phyloP scores from a whole-genome alignment of 176 grass and related monocot genomes.

The Lolium perenne region DNA sequence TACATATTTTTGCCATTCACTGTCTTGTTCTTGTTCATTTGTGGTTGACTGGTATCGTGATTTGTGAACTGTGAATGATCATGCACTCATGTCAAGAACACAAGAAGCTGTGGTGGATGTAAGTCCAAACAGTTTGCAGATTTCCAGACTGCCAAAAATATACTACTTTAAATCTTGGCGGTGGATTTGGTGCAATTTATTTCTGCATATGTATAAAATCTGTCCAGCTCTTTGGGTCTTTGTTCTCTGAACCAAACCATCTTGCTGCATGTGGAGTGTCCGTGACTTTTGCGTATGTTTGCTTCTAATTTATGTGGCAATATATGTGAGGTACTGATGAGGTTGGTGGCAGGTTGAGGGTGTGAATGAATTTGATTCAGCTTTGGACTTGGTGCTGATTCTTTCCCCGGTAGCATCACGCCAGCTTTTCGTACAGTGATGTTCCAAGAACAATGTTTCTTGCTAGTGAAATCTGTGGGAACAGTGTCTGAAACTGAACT shows the following conservation, averaged over 20 bases:
- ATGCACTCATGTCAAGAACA: slow-evolving; percentile 28
- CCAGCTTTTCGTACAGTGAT: background rate
- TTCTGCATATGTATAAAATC: slow-evolving; percentile 20
- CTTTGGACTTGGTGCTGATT: background rate
- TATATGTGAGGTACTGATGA: background rate
- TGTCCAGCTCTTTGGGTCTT: slow-evolving; percentile 20
- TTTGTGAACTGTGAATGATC: slow-evolving; percentile 40
- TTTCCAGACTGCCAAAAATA: slow-evolving; percentile 28
- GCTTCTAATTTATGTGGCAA: slow-evolving; percentile 43
- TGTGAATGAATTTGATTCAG: slow-evolving; percentile 31
- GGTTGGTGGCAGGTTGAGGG: background rate
- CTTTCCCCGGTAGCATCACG: slow-evolving; percentile 25
- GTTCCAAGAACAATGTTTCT: background rate
- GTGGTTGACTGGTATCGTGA: slow-evolving; percentile 5
- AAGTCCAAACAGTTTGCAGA: slow-evolving; percentile 29
- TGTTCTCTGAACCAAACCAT: slow-evolving; percentile 48
- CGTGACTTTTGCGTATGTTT: background rate
- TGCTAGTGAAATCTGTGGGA: background rate
- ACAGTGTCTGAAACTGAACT: background rate
- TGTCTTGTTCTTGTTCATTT: slow-evolving; percentile 49
- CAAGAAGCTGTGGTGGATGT: slow-evolving; percentile 41
- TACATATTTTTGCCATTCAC: slow-evolving; percentile 31
- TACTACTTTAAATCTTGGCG: slow-evolving; percentile 34
- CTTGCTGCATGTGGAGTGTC: slow-evolving; percentile 47
- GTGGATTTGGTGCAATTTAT: slow-evolving; percentile 29